These are phyloP conservation scores for Miamiensis avidus DNA, from an alignment of 169 alveolate genomes.

Conservation along the genomic window DNA sequence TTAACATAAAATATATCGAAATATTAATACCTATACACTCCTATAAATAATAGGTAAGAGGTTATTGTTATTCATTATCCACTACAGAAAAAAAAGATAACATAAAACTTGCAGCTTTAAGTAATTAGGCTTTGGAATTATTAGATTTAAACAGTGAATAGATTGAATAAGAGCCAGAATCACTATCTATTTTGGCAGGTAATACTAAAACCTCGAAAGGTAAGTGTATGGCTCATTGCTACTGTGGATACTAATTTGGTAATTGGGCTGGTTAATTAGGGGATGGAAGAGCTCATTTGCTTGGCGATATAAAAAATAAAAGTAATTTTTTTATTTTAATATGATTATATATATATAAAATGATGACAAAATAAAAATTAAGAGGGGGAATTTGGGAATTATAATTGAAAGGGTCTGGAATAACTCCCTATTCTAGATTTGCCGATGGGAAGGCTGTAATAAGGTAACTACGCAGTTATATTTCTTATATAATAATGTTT, in stretches of 20 bases:
- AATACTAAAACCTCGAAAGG: conserved; percentile 32
- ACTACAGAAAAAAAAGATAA: conserved; percentile 43
- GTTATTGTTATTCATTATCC: conserved; percentile 37
- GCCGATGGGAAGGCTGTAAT: conserved; percentile 87
- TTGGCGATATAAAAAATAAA: conserved; percentile 54
- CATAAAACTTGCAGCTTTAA: conserved; percentile 48
- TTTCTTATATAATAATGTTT: too few species aligned
- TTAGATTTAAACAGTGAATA: conserved; percentile 31
- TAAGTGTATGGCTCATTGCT: conserved; percentile 47
- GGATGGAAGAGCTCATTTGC: conserved; percentile 68
- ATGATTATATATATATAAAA: background rate
- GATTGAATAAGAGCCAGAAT: conserved; percentile 10
- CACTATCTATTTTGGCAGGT: conserved; percentile 48
- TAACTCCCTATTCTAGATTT: conserved; percentile 74
- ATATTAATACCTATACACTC: background rate
- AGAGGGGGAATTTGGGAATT: conserved; percentile 46
- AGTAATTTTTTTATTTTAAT: background rate
- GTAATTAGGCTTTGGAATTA: conserved; percentile 14
- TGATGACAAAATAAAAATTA: background rate
- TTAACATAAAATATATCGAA: background rate
- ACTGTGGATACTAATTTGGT: conserved; percentile 72
- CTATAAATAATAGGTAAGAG: conserved; percentile 35
- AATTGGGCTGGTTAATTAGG: conserved; percentile 69
- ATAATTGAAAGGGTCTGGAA: conserved; percentile 79
- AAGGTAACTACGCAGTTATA: background rate